Base-by-base conservation (phyloP, 176 grass and related monocot species). In the Avena insularis region DNA sequence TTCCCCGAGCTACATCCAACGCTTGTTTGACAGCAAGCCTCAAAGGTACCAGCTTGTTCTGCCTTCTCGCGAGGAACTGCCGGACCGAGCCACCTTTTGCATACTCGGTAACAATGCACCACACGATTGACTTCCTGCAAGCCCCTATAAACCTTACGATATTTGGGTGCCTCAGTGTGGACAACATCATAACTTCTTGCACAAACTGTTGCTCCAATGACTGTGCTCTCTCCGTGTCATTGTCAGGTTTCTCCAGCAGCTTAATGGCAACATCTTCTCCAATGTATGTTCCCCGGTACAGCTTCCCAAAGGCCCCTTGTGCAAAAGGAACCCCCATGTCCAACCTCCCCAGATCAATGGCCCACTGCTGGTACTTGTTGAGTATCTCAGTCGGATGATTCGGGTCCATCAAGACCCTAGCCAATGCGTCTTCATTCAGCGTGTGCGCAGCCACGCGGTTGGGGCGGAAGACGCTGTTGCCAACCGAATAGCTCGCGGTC, bases 71-170 rank as follows among this genome's bases (percentile, higher is more conserved):
- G 23, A 99, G 83, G 69, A 99, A 99, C 82, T 99, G 97, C 49
- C 97, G 67, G 49, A 99, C 92, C 4, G 97, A 99, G 40, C 97
- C 97, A 74, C 94, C 97, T 89, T 93, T 94, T 68, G 97, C 97
- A 82, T 99, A 99, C 78, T 99, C 94, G 23, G 97, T 99, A 60
- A 99, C 82, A 70, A 99, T 99, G 87, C 97, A 99, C 97, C 97
- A 96, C 58, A 94, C 94, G 20, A 99, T 92, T 0, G 97, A 93
- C 84, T 99, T 99, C 83, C 97, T 99, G 61, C 97, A 96, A 19
- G 97, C 94, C 36, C 97, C 97, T 83, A 99, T 93, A 79, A 99
- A 96, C 57, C 93, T 91, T 40, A 99, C 97, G 56, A 99, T 99
- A 65, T 99, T 99, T 51, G 85, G 90, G 80, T 99, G 97, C 69